phyloP scores from a whole-genome alignment of 192 early-diverging fungal species.

The Phycomyces nitens region DNA sequence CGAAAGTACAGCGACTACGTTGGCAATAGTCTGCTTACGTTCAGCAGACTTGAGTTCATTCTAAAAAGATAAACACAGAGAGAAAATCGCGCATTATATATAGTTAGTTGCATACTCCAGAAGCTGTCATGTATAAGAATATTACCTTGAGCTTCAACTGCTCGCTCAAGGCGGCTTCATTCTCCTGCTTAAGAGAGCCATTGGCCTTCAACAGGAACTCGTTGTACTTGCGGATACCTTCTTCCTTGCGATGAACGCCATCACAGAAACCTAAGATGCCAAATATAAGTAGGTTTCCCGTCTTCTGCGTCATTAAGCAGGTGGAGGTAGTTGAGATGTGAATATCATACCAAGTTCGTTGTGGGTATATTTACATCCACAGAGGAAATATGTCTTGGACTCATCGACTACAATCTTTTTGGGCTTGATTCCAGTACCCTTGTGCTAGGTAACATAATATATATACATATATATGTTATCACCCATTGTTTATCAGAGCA shows the following conservation, averaged over 20 bases:
- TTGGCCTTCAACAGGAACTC: conserved; percentile 24
- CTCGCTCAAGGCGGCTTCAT: neutral
- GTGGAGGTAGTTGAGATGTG: neutral
- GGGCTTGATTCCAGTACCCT: conserved; percentile 16
- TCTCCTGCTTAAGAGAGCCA: conserved; percentile 6
- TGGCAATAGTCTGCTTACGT: conserved; percentile 19
- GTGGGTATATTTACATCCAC: conserved; percentile 24
- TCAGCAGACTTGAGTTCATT: conserved; percentile 2
- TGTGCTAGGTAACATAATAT: conserved; percentile 3
- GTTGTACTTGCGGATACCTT: conserved; percentile 20
- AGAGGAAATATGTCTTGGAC: conserved; percentile 20
- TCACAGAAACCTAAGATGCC: conserved; percentile 14
- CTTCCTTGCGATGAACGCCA: conserved; percentile 21
- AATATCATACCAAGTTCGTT: conserved; percentile 12
- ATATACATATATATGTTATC: too few relatives aligned
- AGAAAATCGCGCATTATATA: too few relatives aligned
- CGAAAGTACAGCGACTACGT: conserved; percentile 19
- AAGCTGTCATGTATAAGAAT: neutral
- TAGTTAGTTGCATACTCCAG: too few relatives aligned
- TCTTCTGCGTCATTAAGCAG: too few relatives aligned
- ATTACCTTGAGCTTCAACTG: conserved; percentile 3
- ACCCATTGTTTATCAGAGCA: too few relatives aligned
- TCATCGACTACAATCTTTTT: conserved; percentile 21
- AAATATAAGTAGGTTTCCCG: neutral
- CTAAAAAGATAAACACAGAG: too few relatives aligned